Base-by-base conservation (phyloP, 1,284 basidiomycete species). In the Marasmius oreades region DNA sequence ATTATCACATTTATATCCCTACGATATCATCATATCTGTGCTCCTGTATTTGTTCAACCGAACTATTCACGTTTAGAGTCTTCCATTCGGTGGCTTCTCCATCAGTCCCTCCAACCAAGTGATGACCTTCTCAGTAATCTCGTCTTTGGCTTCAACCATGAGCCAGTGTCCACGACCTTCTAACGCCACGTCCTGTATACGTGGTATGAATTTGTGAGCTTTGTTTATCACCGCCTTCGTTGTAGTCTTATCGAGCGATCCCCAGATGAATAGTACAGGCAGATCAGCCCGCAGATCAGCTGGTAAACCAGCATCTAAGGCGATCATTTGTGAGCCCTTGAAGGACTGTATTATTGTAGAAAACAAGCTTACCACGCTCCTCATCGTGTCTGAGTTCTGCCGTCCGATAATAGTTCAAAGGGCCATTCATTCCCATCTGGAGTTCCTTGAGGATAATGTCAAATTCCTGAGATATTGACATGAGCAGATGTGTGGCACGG, bases 361-460 rank as follows among this genome's bases (percentile, higher is more conserved):
- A 26, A 51, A 51, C 45, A 31, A 53, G 36, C 20, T 47, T 56
- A 82, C 86, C 80, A 65, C 69, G 66, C 69, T 90, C 88, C 68
- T 90, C 88, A 16, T 85, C 78, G 65, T 79, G 80, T 20, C 85
- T 76, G 56, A 73, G 58, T 59, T 76, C 75, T 16, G 71, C 68
- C 2, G 85, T 88, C 26, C 85, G 78, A 61, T 90, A 90, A 66
- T 88, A 90, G 57, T 85, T 86, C 11, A 88, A 67, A 2, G 88
- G 85, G 0, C 86, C 86, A 22, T 75, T 73, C 82, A 90, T 83
- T n/a, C 80, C 78, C 58, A 75, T 71, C 18, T 68, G 63, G 18
- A 79, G 74, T 56, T 77, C 70, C 11, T 73, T 65, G 16, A 74
- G 20, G 61, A 86, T 82, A 59, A 78, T 77, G 22, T 74, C 63